Base-by-base conservation (phyloP, 2,329 filamentous ascomycete species). In the Colletotrichum simmondsii region DNA sequence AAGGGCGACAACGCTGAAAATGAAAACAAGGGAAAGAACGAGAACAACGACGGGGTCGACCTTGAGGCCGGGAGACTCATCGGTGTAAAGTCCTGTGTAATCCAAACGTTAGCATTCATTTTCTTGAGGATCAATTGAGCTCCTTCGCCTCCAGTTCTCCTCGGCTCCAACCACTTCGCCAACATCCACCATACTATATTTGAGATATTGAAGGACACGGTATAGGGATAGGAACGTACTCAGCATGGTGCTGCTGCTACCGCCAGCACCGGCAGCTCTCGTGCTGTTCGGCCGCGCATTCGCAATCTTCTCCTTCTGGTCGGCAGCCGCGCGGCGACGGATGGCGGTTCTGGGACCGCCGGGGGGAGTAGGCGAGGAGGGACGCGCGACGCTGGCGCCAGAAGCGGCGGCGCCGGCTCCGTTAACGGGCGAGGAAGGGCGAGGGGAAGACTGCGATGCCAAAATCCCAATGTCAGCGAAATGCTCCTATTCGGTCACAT, bases 11-110 rank as follows among this genome's bases (percentile, higher is more conserved):
- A 99, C 97, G 81, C 94, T 97, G 88, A 99, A 98, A 85, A 99
- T 99, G 86, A 99, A 99, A 75, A 97, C 97, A 79, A 99, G 91
- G 80, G 95, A 97, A 78, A 99, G 89, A 77, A 98, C 97, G 81
- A 99, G 90, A 76, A 99, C 96, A 77, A 99, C 95, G 73, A 99
- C 97, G 26, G 97, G 97, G 84, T 99, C 97, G 76, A 99, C 97
- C 88, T 98, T 98, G 80, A 99, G 88, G 75, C 97, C 97, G 72
- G 97, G 97, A 76, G 94, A 97, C 88, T 99, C 97, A 82, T 99
- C 97, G 71, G 97, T 99, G 91, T 99, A 99, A 57, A 99, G 92
- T 85, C 91, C 93, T 95, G 74, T 56, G 74, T 35, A 12, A 30
- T 19, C n/a, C 42, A 24, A 42, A 60, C 19, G 75, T 85, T 72